Evolutionary conservation across 164 flowering plant genomes (phyloP).

Genomic region (Magnolia kwangsiensis): DNA sequence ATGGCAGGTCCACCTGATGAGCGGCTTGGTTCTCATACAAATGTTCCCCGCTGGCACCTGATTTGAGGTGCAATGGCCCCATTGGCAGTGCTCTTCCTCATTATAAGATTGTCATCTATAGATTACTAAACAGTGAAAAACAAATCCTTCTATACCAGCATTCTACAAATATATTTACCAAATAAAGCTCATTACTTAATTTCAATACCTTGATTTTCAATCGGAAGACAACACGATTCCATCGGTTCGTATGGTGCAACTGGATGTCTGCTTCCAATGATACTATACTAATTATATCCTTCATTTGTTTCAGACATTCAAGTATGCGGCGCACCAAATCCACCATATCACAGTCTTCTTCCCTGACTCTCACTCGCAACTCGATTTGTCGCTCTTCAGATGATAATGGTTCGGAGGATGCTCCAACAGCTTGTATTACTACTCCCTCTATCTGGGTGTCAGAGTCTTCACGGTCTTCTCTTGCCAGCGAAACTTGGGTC

Average conservation of each 20-base stretch:
- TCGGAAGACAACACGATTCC: slow-evolving; percentile 28
- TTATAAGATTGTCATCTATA: too few species aligned
- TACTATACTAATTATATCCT: slow-evolving; percentile 30
- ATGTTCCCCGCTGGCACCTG: too few species aligned
- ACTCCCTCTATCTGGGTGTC: slow-evolving; percentile 18
- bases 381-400: slow-evolving; percentile 35
- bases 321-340: slow-evolving; percentile 39
- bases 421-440: slow-evolving; percentile 25
- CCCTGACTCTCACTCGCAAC: slow-evolving; percentile 32
- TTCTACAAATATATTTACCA: too few species aligned
- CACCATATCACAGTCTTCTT: slow-evolving; percentile 26
- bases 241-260: slow-evolving; percentile 16
- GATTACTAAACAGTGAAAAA: too few species aligned
- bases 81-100: too few species aligned
- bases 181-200: too few species aligned
- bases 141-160: too few species aligned
- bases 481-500: slow-evolving; percentile 25
- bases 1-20: too few species aligned
- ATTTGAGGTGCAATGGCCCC: too few species aligned
- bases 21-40: too few species aligned
- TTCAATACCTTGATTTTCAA: slow-evolving; percentile 39
- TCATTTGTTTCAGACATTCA: slow-evolving; percentile 47
- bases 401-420: slow-evolving; percentile 8
- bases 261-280: slow-evolving; percentile 45
- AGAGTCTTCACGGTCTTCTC: slow-evolving; percentile 10